Percentiles rank a stretch among this genome's conserved stretches.
These are phyloP conservation scores for Umbelopsis vinacea DNA, from an alignment of 192 early-diverging fungal genomes.

Conservation along the genomic window DNA sequence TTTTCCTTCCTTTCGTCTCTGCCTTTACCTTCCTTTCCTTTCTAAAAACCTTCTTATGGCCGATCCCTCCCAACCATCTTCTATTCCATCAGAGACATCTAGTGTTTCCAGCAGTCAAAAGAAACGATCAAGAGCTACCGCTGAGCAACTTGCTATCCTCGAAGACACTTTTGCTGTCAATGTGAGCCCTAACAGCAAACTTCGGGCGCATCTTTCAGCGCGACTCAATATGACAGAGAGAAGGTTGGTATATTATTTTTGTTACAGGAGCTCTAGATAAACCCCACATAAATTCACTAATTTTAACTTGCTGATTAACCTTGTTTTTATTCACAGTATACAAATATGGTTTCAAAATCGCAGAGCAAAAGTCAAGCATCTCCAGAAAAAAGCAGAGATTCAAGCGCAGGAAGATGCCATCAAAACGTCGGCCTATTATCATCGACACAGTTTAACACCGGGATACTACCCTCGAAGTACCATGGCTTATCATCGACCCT, in stretches of 20 bases:
- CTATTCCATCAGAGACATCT: not conserved
- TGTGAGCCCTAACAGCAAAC: slow-evolving; percentile 66
- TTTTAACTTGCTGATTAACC: not conserved
- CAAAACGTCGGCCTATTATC: not conserved
- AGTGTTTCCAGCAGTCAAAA: not conserved
- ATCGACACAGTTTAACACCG: slow-evolving; percentile 19
- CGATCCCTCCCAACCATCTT: slow-evolving; percentile 4
- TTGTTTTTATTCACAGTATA: not conserved
- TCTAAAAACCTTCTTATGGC: slow-evolving; percentile 18
- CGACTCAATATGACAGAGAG: slow-evolving; percentile 66
- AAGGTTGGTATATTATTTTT: not conserved
- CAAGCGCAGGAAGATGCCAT: slow-evolving; percentile 36
- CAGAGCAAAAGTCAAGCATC: slow-evolving; percentile 36
- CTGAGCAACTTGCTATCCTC: slow-evolving; percentile 65
- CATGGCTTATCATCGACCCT: slow-evolving; percentile 9
- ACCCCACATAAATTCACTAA: not conserved
- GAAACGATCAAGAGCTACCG: slow-evolving; percentile 69
- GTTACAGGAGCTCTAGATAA: not conserved
- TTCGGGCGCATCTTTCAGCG: slow-evolving; percentile 68
- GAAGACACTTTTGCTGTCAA: slow-evolving; percentile 72
- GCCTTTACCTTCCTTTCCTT: slow-evolving; percentile 3
- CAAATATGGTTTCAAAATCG: slow-evolving; percentile 43
- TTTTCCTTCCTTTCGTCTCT: slow-evolving; percentile 8
- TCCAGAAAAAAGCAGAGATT: slow-evolving; percentile 38
- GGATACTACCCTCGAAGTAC: slow-evolving; percentile 18